Evolutionary conservation across 2,329 filamentous ascomycete genomes (phyloP).

Genomic region (Fusarium temperatum): DNA sequence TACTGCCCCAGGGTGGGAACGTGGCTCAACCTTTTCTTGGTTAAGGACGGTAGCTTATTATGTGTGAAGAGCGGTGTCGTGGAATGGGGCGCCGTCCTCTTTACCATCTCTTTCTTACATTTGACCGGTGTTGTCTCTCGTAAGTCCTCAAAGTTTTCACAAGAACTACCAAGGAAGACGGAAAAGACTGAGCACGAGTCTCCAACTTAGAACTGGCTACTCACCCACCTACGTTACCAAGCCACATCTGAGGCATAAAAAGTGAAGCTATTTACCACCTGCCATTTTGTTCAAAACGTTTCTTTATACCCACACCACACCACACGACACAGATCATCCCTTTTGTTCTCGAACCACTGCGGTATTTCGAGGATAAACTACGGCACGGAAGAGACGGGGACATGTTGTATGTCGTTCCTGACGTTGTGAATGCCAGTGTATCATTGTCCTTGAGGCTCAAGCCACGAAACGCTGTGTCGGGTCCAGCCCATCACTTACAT

Average conservation of each 20-base stretch:
- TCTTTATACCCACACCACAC: background rate
- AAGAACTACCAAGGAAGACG: conserved; percentile 6
- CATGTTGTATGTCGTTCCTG: background rate
- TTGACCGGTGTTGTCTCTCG: background rate
- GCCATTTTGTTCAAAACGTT: background rate
- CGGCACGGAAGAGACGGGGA: background rate
- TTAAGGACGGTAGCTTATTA: background rate
- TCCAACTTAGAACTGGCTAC: background rate
- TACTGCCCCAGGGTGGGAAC: background rate
- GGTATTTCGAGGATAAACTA: conserved; percentile 7
- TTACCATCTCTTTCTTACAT: background rate
- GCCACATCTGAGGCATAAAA: conserved; percentile 11
- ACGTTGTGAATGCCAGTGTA: background rate
- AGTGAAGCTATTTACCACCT: conserved; percentile 6
- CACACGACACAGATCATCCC: background rate
- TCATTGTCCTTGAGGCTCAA: conserved; percentile 14
- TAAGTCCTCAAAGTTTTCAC: background rate
- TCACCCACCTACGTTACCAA: background rate
- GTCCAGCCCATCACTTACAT: conserved; percentile 25
- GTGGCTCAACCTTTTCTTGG: background rate
- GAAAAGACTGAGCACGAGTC: background rate
- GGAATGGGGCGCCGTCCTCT: conserved; percentile 9
- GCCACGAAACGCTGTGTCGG: conserved; percentile 17
- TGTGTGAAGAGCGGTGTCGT: conserved; percentile 23
- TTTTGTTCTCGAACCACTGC: conserved; percentile 14